phyloP scores from a whole-genome alignment of 179 eudicot genomes.

The Silene noctiflora region DNA sequence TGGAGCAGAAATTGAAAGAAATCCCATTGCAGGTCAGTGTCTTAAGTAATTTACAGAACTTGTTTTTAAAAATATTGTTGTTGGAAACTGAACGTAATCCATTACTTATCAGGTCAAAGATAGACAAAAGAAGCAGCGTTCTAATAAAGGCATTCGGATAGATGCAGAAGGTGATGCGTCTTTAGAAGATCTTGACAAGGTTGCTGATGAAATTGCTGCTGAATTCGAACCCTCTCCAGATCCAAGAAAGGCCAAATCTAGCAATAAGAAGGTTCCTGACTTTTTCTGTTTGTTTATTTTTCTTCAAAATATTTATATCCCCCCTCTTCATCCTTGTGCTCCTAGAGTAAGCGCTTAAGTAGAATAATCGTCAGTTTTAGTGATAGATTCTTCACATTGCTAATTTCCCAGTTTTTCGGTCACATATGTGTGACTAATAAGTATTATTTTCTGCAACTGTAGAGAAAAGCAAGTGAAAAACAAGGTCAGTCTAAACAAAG shows the following conservation, averaged over 20 bases:
- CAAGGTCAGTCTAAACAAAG: constrained; percentile 49
- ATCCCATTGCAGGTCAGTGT: constrained; percentile 68
- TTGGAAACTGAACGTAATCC: constrained; percentile 5
- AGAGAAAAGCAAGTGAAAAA: constrained; percentile 74
- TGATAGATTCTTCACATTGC: not conserved
- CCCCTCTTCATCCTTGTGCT: not conserved
- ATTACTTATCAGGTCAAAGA: constrained; percentile 56
- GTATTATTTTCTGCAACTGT: constrained; percentile 9
- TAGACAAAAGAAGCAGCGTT: constrained; percentile 74
- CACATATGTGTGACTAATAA: constrained; percentile 4
- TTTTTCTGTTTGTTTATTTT: not conserved
- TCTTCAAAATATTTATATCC: not conserved
- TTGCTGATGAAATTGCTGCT: constrained; percentile 42
- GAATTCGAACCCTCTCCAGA: constrained; percentile 50
- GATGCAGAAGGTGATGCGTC: constrained; percentile 94
- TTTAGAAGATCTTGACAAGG: constrained; percentile 72
- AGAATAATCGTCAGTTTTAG: not conserved
- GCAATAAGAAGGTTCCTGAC: constrained; percentile 54
- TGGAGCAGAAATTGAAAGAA: constrained; percentile 91
- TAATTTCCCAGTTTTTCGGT: not conserved
- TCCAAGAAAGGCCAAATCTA: constrained; percentile 53
- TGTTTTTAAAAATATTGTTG: not conserved
- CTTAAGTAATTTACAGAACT: not conserved
- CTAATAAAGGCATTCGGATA: constrained; percentile 69
- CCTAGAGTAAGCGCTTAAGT: not conserved